Percentiles rank a stretch among this genome's conserved stretches.
These are phyloP conservation scores for Neofusicoccum laricinum DNA, from an alignment of 2,329 filamentous ascomycete species.

Conservation along the genomic window DNA sequence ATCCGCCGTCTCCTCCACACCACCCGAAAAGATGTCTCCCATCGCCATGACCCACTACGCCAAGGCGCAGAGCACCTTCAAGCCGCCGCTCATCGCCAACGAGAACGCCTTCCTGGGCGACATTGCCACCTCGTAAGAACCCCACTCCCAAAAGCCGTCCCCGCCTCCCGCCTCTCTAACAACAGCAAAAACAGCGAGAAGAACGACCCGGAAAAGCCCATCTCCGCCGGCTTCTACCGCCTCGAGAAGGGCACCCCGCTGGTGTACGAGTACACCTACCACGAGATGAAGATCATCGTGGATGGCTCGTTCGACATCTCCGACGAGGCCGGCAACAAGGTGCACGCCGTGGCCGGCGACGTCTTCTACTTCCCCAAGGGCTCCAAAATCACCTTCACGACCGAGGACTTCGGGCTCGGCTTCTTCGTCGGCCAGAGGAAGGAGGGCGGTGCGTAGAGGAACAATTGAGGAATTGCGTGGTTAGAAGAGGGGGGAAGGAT, in stretches of 20 bases:
- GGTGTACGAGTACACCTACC: conserved; percentile 67
- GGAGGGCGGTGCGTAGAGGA: conserved; percentile 26
- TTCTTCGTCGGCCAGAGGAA: conserved; percentile 51
- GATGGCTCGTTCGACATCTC: conserved; percentile 65
- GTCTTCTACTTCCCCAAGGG: conserved; percentile 69
- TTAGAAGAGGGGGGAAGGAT: not conserved
- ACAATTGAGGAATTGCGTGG: not conserved
- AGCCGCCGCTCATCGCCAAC: conserved; percentile 64
- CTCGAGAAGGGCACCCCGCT: conserved; percentile 66
- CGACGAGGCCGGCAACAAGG: conserved; percentile 60
- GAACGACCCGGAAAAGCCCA: conserved; percentile 56
- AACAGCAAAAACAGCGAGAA: conserved; percentile 43
- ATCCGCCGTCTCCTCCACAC: not conserved
- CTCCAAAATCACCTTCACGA: conserved; percentile 63
- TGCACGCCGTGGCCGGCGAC: conserved; percentile 60
- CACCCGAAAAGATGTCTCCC: conserved; percentile 19
- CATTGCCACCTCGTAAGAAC: conserved; percentile 52
- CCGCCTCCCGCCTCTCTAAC: not conserved
- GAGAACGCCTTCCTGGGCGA: conserved; percentile 68
- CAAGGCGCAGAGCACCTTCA: conserved; percentile 58
- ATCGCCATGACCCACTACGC: conserved; percentile 51
- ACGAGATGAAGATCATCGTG: conserved; percentile 73
- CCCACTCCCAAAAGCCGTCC: not conserved
- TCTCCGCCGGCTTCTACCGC: conserved; percentile 64
- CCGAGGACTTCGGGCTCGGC: conserved; percentile 58